Percentiles rank a stretch among this genome's conserved stretches.
Evolutionary conservation across 768 basidiomycete genomes (phyloP).

Genomic region (Phylloporus arenicola): DNA sequence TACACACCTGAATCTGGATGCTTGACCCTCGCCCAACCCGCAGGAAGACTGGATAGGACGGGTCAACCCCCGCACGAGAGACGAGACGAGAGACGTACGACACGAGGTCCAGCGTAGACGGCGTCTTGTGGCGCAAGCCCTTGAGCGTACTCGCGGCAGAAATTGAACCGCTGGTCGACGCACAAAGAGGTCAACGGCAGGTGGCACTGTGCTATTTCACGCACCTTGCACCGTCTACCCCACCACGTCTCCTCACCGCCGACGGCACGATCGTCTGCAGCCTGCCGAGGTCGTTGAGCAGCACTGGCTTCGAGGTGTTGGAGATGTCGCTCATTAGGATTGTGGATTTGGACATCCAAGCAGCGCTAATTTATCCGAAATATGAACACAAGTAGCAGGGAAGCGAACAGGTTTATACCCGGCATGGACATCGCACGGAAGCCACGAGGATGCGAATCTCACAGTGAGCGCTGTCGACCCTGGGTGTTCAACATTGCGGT

Average conservation of each 20-base stretch:
- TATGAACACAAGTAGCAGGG: neutral
- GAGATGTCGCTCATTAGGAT: constrained; percentile 2
- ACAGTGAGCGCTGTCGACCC: neutral
- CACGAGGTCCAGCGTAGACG: neutral
- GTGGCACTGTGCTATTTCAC: neutral
- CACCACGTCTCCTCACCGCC: neutral
- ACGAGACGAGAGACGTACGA: constrained; percentile 8
- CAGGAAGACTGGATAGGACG: constrained; percentile 5
- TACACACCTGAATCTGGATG: constrained; percentile 33
- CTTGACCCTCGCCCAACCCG: constrained; percentile 24
- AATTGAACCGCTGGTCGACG: neutral
- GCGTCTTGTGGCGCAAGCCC: constrained; percentile 6
- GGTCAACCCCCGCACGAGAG: neutral
- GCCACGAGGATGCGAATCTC: constrained; percentile 2
- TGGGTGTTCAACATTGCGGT: neutral
- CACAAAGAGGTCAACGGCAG: neutral
- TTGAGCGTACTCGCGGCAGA: constrained; percentile 16
- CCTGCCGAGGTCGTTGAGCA: neutral
- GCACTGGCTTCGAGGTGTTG: neutral
- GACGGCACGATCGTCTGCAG: constrained; percentile 17
- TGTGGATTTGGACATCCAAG: neutral
- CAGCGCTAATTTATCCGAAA: neutral
- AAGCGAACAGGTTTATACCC: neutral
- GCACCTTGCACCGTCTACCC: constrained; percentile 7
- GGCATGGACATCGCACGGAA: neutral